A percentile compares a stretch with the other conserved stretches of the same genome.
Evolutionary conservation across 805 yeast species (phyloP).

Genomic region (Barnettozyma sp.): DNA sequence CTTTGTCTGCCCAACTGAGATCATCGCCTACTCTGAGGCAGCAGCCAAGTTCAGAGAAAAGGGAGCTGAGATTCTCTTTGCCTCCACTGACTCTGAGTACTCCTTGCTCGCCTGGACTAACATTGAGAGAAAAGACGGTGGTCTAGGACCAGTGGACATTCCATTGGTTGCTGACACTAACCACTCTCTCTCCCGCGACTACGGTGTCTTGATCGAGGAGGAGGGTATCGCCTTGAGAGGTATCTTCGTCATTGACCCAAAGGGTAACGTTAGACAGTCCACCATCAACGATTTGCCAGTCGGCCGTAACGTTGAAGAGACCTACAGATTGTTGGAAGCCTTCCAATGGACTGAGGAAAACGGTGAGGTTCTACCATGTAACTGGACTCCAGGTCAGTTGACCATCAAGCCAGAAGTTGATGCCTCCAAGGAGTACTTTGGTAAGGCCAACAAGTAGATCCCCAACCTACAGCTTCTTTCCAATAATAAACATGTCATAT

Average conservation of each 20-base stretch:
- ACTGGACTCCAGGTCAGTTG: slow-evolving; percentile 95
- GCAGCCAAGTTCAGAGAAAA: slow-evolving; percentile 81
- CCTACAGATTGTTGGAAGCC: slow-evolving; percentile 95
- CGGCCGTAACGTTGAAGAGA: slow-evolving; percentile 98
- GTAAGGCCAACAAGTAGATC: slow-evolving; percentile 38
- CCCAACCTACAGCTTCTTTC: background rate
- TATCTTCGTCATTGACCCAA: slow-evolving; percentile 95
- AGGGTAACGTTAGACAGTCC: slow-evolving; percentile 90
- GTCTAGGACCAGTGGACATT: slow-evolving; percentile 90
- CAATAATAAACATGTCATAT: too few relatives aligned
- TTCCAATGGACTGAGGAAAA: slow-evolving; percentile 99
- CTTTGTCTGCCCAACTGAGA: slow-evolving; percentile 98
- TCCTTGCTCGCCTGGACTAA: slow-evolving; percentile 98
- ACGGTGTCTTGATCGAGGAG: slow-evolving; percentile 95
- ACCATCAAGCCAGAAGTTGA: slow-evolving; percentile 81
- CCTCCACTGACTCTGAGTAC: slow-evolving; percentile 98
- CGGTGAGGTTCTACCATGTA: slow-evolving; percentile 99
- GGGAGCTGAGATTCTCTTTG: slow-evolving; percentile 85
- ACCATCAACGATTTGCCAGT: slow-evolving; percentile 99
- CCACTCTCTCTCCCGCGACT: slow-evolving; percentile 90
- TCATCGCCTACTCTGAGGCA: slow-evolving; percentile 97
- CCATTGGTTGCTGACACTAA: slow-evolving; percentile 96
- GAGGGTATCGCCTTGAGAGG: slow-evolving; percentile 98
- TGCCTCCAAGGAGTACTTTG: slow-evolving; percentile 75
- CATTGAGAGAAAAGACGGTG: slow-evolving; percentile 94